Base-by-base conservation (phyloP, 2,329 filamentous ascomycete species). In the Paecilomyces fulvus region DNA sequence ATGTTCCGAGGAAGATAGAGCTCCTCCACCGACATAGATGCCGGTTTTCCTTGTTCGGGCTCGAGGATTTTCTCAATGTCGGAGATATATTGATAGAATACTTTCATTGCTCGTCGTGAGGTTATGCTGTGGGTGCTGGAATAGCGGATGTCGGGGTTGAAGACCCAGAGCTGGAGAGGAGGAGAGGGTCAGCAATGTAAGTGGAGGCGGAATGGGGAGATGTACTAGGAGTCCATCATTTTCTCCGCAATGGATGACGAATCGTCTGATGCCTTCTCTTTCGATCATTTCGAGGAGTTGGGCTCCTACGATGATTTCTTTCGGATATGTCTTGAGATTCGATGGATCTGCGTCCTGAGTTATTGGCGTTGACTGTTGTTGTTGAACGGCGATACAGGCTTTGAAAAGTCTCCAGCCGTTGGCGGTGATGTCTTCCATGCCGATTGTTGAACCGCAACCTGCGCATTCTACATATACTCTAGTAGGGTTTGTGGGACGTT, bases 91-190 rank as follows among this genome's bases (percentile, higher is more conserved):
- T 80, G 74, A 64, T 78, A 85, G 56, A 85, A 77, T 20, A 84
- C 70, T 61, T 85, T 86, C 71, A 82, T 76, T 1, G 80, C 80
- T n/a, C 80, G 75, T 51, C 72, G 70, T 2, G 68, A 63, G 49
- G 76, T 70, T 8, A 70, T 61, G 57, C 0, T 64, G 58, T 9
- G 60, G n/a, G 49, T 78, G 9, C 75, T 79, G 1, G 83, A 83
- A 60, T 83, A 81, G 53, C 76, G 75, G 46, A 85, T 73, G 57
- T 83, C 78, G 0, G 82, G 80, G 7, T 83, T 83, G 68, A 86
- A 85, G 55, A 83, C 73, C 83, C 83, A 85, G 28, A 84, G 60
- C 68, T 81, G 50, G 9, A n/a, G 46, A 48, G 23, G 64, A 48
- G 56, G 55, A 55, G 17, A 25, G 30, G 30, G 50, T 53, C 33